A percentile compares a stretch with the other conserved stretches of the same genome.
phyloP scores from a whole-genome alignment of 2,329 filamentous ascomycete species.

The Aspergillus viridinutans region DNA sequence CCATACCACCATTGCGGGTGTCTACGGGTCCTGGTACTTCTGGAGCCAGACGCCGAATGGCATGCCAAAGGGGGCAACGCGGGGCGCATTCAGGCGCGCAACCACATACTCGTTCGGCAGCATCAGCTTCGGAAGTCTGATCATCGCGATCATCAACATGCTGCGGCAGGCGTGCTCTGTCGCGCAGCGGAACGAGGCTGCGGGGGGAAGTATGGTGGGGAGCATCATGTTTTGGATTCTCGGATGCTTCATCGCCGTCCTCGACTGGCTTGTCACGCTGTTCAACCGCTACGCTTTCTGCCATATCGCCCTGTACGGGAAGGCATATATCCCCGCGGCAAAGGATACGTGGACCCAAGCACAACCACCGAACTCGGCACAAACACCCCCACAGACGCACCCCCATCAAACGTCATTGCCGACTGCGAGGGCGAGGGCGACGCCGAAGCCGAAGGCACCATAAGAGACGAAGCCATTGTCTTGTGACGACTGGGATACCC shows the following conservation, averaged over 20 bases:
- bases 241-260: slow-evolving; percentile 68
- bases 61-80: slow-evolving; percentile 73
- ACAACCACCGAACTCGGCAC: background rate
- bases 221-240: slow-evolving; percentile 68
- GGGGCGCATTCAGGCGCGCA: slow-evolving; percentile 75
- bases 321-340: slow-evolving; percentile 77
- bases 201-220: slow-evolving; percentile 65
- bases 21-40: slow-evolving; percentile 95
- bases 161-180: slow-evolving; percentile 76
- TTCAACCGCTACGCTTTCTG: slow-evolving; percentile 91
- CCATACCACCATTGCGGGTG: slow-evolving; percentile 78
- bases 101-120: slow-evolving; percentile 91
- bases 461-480: background rate
- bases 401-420: background rate
- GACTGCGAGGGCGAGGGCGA: background rate
- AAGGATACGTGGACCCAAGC: slow-evolving; percentile 72
- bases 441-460: background rate
- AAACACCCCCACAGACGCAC: background rate
- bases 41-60: slow-evolving; percentile 56
- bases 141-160: slow-evolving; percentile 84
- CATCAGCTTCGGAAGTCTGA: slow-evolving; percentile 77
- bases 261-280: slow-evolving; percentile 84
- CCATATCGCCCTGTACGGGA: slow-evolving; percentile 90
- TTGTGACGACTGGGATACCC: background rate
- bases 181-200: slow-evolving; percentile 62